Base-by-base conservation (phyloP, 495 filamentous ascomycete genomes). In the Aspergillus olivimuriae region DNA sequence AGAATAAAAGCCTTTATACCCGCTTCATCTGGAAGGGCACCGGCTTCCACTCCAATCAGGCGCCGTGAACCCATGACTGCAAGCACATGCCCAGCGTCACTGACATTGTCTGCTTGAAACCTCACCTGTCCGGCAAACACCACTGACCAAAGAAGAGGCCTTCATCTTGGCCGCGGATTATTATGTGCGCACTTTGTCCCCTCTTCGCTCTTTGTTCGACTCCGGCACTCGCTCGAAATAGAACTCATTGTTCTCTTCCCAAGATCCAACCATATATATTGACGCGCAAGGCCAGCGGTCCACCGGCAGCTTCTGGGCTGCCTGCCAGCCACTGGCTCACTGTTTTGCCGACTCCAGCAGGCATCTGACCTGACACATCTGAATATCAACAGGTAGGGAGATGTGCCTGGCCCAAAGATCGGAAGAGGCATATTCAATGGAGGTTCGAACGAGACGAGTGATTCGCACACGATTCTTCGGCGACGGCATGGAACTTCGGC, bases 41-140 rank as follows among this genome's bases (percentile, higher is more conserved):
- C 10, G 12, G 7, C 14, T 21, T 18, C 23, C 38, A 41, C 24
- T 23, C 19, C 14, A 39, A 57, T 53, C 53, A 57, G 50, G 41
- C 44, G 62, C 52, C 37, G 44, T 48, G 47, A 44, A 46, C 55
- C 43, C 51, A 61, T 65, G 60, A 65, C 61, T 41, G 35, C 42
- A 34, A 44, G 44, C 50, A 62, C 53, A 49, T 52, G 51, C 51
- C 43, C 24, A 34, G 45, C 18, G 45, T 52, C 41, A 43, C 51
- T 61, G 52, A 51, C 45, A 30, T 43, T 42, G 38, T 41, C 16
- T 14, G 23, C 14, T 19, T 41, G n/a, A 39, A 28, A 42, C 20
- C 20, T 41, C 43, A 42, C 9, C 41, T 31, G 28, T 30, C 22
- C 46, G 23, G 24, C 42, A 43, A 42, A 41, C 18, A 24, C 9